phyloP scores from a whole-genome alignment of 2,329 filamentous ascomycete species.

The Pseudogymnoascus sp. region DNA sequence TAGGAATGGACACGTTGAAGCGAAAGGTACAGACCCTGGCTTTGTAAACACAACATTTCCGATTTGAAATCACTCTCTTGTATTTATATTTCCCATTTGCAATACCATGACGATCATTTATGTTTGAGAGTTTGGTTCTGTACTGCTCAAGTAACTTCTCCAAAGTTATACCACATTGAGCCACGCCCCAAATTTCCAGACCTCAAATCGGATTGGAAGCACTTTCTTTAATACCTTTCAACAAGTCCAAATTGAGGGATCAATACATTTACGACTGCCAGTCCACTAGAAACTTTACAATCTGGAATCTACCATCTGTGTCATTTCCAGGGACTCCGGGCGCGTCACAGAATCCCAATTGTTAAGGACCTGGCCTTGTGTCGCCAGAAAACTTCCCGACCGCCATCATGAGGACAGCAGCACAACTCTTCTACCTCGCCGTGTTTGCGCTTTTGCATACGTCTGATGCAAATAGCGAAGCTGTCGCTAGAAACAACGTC shows the following conservation, averaged over 20 bases:
- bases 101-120: neutral
- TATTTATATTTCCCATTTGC: slow-evolving; percentile 9
- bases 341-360: neutral
- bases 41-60: slow-evolving; percentile 11
- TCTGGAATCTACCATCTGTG: neutral
- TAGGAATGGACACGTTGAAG: slow-evolving; percentile 11
- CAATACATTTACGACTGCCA: neutral
- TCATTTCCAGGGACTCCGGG: neutral
- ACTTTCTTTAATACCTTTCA: neutral
- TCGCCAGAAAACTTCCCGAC: neutral
- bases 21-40: neutral
- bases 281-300: neutral
- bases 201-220: slow-evolving; percentile 5
- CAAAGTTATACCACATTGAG: slow-evolving; percentile 4
- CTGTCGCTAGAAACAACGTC: slow-evolving; percentile 16
- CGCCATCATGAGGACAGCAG: slow-evolving; percentile 41
- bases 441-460: slow-evolving; percentile 49
- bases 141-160: neutral
- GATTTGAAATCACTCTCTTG: slow-evolving; percentile 10
- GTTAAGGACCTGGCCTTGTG: neutral
- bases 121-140: neutral
- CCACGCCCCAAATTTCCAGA: neutral
- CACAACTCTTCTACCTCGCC: slow-evolving; percentile 51
- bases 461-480: slow-evolving; percentile 32
- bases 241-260: neutral